phyloP scores from a whole-genome alignment of 495 filamentous ascomycete species.

The Staphylotrichum longicolle region DNA sequence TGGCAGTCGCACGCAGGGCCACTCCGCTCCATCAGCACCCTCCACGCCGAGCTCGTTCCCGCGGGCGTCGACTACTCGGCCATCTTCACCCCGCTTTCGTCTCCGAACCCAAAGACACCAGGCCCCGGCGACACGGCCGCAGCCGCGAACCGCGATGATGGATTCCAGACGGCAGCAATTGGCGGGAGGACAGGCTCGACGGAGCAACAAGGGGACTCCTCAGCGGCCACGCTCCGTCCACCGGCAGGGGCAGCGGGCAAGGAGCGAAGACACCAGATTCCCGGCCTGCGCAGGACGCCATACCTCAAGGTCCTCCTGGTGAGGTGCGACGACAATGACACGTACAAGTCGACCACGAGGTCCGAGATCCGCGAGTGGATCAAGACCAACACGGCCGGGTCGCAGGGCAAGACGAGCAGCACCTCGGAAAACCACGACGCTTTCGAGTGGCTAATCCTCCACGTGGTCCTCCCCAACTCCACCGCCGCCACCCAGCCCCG shows the following conservation, averaged over 20 bases:
- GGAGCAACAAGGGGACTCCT: conserved; percentile 36
- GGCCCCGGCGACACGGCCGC: conserved; percentile 43
- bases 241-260: conserved; percentile 25
- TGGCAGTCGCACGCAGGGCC: conserved; percentile 95
- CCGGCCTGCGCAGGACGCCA: conserved; percentile 86
- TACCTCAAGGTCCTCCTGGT: conserved; percentile 90
- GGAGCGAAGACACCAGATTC: conserved; percentile 89
- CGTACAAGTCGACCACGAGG: conserved; percentile 76
- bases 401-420: conserved; percentile 50
- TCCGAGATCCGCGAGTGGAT: conserved; percentile 88
- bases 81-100: conserved; percentile 41
- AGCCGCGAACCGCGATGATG: conserved; percentile 46
- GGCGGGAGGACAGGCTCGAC: conserved; percentile 30
- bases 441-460: conserved; percentile 93
- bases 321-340: conserved; percentile 90
- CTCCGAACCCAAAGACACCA: conserved; percentile 35
- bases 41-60: conserved; percentile 83
- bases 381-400: conserved; percentile 61
- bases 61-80: conserved; percentile 40
- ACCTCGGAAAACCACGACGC: conserved; percentile 82
- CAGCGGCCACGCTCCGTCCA: conserved; percentile 25
- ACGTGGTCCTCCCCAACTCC: conserved; percentile 82
- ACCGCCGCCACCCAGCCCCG: conserved; percentile 68
- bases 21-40: conserved; percentile 83
- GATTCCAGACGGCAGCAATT: conserved; percentile 47